Evolutionary conservation across 345 rosid species (phyloP), one percentile per base, ranked within the genome.

Genomic region (Conringia planisiliqua): DNA sequence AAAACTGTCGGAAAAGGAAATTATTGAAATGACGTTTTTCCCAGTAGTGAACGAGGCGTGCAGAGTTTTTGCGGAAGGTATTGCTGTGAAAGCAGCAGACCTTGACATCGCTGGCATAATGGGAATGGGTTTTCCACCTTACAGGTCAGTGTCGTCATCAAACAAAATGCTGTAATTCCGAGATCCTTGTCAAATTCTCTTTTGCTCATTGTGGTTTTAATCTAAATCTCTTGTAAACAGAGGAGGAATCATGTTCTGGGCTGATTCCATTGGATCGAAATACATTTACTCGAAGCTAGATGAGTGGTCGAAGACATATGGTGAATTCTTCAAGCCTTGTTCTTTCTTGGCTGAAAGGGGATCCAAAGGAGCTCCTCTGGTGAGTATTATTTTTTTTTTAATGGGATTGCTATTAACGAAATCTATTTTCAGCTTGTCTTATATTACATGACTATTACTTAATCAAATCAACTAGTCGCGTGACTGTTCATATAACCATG

Each of bases 51-150:
- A 95, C 35, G 99, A 95, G 80, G 94, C 99, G 48, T 95, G 99
- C 68, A 85, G 94, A 54, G 91, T 95, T 47, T 86, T 89, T 32
- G 92, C 91, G 0, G 99, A 95, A 83, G 97, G 99, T 11, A 90
- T 95, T 69, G 96, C 88, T 55, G 96, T 90, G 51, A 92, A 95
- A 83, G 97, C 96, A 65, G 86, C 96, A 4, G 98, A 95, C 81
- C 90, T 92, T 43, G 99, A 95, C 86, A 82, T 95, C 71, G 87
- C 97, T 39, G 82, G 86, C 48, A 82, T 95, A 59, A 80, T 95
- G 85, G 99, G 99, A 83, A 92, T 89, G 99, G 98, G 99, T 20
- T 92, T 95, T 68, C 99, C 99, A 66, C 85, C 91, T 40, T 92
- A 88, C 83, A 88, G 99, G 99, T 92, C 22, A 59, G 73, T 77